Evolutionary conservation across 148 eudicot genomes (phyloP).

Genomic region (Arctostaphylos glauca): DNA sequence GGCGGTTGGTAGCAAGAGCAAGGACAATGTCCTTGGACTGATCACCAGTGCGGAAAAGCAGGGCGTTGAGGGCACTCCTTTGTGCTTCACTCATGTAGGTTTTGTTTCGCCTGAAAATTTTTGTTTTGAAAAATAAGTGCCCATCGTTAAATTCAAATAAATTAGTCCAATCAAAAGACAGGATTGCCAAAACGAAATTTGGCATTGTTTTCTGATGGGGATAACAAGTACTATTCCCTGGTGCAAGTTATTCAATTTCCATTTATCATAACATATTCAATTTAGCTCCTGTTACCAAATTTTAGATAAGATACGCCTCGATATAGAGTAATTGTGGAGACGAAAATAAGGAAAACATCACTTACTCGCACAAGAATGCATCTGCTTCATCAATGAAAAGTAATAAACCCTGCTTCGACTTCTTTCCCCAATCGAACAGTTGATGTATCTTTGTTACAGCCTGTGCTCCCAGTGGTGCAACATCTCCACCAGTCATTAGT

Average conservation of each 20-base stretch:
- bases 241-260: neutral
- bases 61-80: conserved; percentile 96
- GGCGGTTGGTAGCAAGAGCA: conserved; percentile 96
- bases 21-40: conserved; percentile 98
- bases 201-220: neutral
- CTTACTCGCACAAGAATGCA: conserved; percentile 99
- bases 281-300: neutral
- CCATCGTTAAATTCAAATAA: neutral
- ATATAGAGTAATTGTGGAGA: neutral
- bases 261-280: neutral
- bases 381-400: conserved; percentile 99
- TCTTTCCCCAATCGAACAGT: conserved; percentile 95
- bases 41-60: conserved; percentile 93
- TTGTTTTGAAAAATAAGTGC: conserved; percentile 2
- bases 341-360: conserved; percentile 14
- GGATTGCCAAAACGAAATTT: neutral
- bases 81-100: conserved; percentile 99
- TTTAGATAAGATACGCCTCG: neutral
- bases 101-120: conserved; percentile 80
- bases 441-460: conserved; percentile 98
- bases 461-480: conserved; percentile 96
- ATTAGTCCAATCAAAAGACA: neutral
- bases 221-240: neutral
- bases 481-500: conserved; percentile 99
- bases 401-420: conserved; percentile 80